phyloP scores from a whole-genome alignment of 2,329 filamentous ascomycete genomes.

The Pseudogymnoascus destructans region DNA sequence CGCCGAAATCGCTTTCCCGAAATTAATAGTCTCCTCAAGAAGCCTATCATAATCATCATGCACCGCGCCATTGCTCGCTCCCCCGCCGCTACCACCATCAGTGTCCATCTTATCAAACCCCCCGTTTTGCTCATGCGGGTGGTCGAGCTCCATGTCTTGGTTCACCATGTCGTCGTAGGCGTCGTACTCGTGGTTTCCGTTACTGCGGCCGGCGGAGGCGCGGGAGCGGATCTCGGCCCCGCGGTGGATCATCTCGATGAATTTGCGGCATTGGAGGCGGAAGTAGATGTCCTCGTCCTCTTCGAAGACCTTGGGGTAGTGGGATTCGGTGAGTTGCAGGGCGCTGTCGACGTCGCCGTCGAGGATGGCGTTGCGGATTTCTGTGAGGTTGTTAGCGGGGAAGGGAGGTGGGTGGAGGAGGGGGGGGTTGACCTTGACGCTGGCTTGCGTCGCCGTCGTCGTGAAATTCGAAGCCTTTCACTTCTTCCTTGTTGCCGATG shows the following conservation, averaged over 20 bases:
- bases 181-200: slow-evolving; percentile 27
- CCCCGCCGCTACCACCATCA: slow-evolving; percentile 29
- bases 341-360: slow-evolving; percentile 88
- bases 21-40: slow-evolving; percentile 57
- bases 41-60: slow-evolving; percentile 31
- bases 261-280: slow-evolving; percentile 75
- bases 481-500: slow-evolving; percentile 38
- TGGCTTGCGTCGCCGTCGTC: slow-evolving; percentile 81
- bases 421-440: slow-evolving; percentile 58
- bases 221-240: slow-evolving; percentile 48
- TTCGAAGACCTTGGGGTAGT: slow-evolving; percentile 68
- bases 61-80: slow-evolving; percentile 10
- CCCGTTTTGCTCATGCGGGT: slow-evolving; percentile 32
- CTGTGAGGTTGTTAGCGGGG: slow-evolving; percentile 32
- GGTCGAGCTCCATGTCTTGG: slow-evolving; percentile 40
- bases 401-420: not conserved
- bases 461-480: slow-evolving; percentile 50
- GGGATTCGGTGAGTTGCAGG: slow-evolving; percentile 63
- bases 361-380: slow-evolving; percentile 74
- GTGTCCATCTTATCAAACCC: slow-evolving; percentile 41
- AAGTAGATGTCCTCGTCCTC: slow-evolving; percentile 80
- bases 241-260: slow-evolving; percentile 83
- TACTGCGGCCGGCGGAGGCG: slow-evolving; percentile 20
- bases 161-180: slow-evolving; percentile 28
- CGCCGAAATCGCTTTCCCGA: slow-evolving; percentile 63